Evolutionary conservation across 352 stramenopile genomes (phyloP).

Genomic region (Globisporangium recalcitrans): DNA sequence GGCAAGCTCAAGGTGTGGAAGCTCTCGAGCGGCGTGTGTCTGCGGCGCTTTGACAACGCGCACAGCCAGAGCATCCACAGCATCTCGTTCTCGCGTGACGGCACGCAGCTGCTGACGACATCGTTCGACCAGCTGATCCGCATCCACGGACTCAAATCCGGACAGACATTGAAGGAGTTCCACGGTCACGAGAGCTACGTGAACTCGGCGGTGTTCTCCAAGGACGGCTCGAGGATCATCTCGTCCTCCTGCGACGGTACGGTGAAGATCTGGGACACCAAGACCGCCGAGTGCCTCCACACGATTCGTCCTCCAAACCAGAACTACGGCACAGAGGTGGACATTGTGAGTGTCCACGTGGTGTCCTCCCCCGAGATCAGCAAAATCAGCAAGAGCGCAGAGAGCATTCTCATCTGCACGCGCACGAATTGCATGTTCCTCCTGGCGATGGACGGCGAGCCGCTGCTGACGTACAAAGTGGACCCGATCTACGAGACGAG

Average conservation of each 20-base stretch:
- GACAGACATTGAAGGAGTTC: constrained; percentile 93
- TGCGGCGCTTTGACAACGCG: constrained; percentile 86
- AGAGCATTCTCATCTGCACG: constrained; percentile 86
- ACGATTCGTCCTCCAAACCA: constrained; percentile 66
- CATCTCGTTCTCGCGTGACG: constrained; percentile 88
- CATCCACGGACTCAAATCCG: constrained; percentile 92
- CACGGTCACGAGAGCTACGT: constrained; percentile 90
- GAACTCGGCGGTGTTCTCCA: constrained; percentile 81
- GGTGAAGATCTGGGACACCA: constrained; percentile 88
- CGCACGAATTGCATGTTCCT: constrained; percentile 77
- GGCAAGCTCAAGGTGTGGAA: constrained; percentile 93
- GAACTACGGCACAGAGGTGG: constrained; percentile 53
- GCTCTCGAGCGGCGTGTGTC: constrained; percentile 82
- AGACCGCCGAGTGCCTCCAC: constrained; percentile 74
- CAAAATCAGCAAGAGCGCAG: constrained; percentile 27
- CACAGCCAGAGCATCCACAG: constrained; percentile 80
- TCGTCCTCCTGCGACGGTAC: constrained; percentile 89
- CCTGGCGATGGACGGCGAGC: constrained; percentile 61
- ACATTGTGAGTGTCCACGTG: constrained; percentile 66
- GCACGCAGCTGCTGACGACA: constrained; percentile 86
- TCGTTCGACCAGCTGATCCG: constrained; percentile 87
- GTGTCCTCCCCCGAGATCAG: constrained; percentile 29
- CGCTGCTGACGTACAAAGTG: constrained; percentile 59
- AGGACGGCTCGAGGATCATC: constrained; percentile 69
- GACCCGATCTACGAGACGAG: constrained; percentile 57